Evolutionary conservation across 73 alveolate genomes (phyloP).

Genomic region (Halteria grandinella): DNA sequence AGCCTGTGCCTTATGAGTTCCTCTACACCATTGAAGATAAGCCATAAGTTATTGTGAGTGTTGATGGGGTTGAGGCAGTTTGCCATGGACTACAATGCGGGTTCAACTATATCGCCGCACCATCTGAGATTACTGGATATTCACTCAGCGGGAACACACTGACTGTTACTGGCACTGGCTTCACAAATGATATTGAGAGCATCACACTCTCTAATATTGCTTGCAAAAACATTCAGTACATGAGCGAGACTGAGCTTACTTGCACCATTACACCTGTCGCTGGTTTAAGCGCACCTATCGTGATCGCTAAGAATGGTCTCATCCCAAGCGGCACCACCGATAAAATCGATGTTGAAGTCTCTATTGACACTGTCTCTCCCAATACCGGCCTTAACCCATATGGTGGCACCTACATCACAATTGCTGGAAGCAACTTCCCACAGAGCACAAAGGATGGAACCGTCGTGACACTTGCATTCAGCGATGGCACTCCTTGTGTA

Average conservation of each 20-base stretch:
- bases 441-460: constrained; percentile 2
- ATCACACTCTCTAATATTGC: neutral
- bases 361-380: constrained; percentile 6
- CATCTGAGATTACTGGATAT: neutral
- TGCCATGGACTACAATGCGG: constrained; percentile 26
- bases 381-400: constrained; percentile 3
- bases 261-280: constrained; percentile 24
- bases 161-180: constrained; percentile 20
- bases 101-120: constrained; percentile 10
- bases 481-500: neutral
- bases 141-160: neutral
- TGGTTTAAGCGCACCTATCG: constrained; percentile 5
- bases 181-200: constrained; percentile 1
- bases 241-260: neutral
- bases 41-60: constrained; percentile 22
- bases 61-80: constrained; percentile 29
- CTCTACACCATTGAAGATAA: neutral
- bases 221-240: neutral
- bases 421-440: constrained; percentile 31
- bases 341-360: neutral
- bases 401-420: neutral
- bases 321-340: neutral
- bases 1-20: constrained; percentile 38
- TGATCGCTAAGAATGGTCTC: constrained; percentile 2
- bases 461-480: neutral